A percentile compares a stretch with the other conserved stretches of the same genome.
Conservation (phyloP, 805 yeast species). For the Hanseniaspora lachancei region DNA sequence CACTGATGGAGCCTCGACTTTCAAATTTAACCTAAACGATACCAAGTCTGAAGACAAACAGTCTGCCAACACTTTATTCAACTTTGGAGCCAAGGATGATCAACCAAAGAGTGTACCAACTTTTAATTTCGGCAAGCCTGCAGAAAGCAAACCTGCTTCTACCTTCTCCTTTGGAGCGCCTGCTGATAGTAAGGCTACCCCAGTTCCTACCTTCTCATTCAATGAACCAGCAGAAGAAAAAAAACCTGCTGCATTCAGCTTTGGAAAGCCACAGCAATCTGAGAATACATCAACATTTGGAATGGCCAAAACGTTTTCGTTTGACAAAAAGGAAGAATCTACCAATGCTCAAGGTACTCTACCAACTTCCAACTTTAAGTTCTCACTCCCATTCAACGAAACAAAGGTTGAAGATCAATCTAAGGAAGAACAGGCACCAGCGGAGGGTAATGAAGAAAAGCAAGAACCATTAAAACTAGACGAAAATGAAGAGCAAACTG, state of each 20-base stretch:
- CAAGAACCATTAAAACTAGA: slow-evolving; percentile 38
- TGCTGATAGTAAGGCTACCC: neutral
- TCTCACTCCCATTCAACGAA: slow-evolving; percentile 26
- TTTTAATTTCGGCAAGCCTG: slow-evolving; percentile 18
- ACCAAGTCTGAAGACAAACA: slow-evolving; percentile 2
- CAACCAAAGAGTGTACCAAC: slow-evolving; percentile 19
- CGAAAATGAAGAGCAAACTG: slow-evolving; percentile 72
- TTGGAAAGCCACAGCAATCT: slow-evolving; percentile 14
- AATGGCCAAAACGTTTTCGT: slow-evolving; percentile 8
- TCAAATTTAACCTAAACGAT: neutral
- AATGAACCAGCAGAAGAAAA: neutral
- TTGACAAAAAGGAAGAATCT: slow-evolving; percentile 10
- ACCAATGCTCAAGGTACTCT: slow-evolving; percentile 3
- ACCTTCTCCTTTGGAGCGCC: neutral
- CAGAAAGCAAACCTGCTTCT: slow-evolving; percentile 11
- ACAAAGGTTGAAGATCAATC: slow-evolving; percentile 16
- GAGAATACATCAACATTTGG: slow-evolving; percentile 19
- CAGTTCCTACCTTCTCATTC: neutral
- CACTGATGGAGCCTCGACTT: slow-evolving; percentile 5
- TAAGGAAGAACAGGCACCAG: slow-evolving; percentile 14
- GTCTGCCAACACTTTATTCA: neutral
- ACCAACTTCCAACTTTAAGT: slow-evolving; percentile 27
- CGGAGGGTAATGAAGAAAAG: slow-evolving; percentile 25
- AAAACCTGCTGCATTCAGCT: slow-evolving; percentile 16
- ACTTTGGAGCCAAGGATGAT: neutral